Conservation (phyloP, 2,329 filamentous ascomycete species). For the Penicillium sp. region DNA sequence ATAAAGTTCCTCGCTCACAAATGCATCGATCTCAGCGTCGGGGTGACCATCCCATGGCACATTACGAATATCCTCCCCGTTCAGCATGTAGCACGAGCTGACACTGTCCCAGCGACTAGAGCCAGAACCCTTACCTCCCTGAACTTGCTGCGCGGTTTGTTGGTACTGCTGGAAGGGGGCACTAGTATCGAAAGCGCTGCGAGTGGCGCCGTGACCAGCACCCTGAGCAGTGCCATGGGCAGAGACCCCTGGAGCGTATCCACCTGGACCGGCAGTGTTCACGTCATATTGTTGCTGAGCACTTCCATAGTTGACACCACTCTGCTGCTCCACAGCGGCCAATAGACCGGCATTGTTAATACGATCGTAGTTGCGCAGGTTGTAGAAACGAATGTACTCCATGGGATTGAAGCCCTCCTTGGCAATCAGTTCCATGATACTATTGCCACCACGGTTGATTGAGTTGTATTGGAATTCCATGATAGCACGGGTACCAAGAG, state of each 20-base stretch:
- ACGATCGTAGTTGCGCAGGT: conserved; percentile 89
- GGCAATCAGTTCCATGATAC: conserved; percentile 80
- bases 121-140: conserved; percentile 49
- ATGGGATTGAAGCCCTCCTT: conserved; percentile 77
- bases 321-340: conserved; percentile 44
- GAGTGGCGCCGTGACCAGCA: conserved; percentile 22
- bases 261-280: conserved; percentile 51
- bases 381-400: conserved; percentile 91
- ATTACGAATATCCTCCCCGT: conserved; percentile 69
- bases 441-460: conserved; percentile 88
- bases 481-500: conserved; percentile 85
- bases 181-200: conserved; percentile 44
- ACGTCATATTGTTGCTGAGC: conserved; percentile 49
- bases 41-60: conserved; percentile 62
- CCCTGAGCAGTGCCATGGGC: conserved; percentile 5
- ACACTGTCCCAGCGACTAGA: conserved; percentile 74
- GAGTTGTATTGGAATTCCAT: conserved; percentile 99
- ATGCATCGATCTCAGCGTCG: conserved; percentile 63
- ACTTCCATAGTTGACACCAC: conserved; percentile 51
- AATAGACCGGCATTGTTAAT: conserved; percentile 62
- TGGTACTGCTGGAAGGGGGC: conserved; percentile 72
- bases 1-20: conserved; percentile 67
- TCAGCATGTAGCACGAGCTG: conserved; percentile 80
- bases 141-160: conserved; percentile 62
- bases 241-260: conserved; percentile 42